These are phyloP conservation scores for Ogataea minuta DNA, from an alignment of 805 yeast species.

Conservation along the genomic window DNA sequence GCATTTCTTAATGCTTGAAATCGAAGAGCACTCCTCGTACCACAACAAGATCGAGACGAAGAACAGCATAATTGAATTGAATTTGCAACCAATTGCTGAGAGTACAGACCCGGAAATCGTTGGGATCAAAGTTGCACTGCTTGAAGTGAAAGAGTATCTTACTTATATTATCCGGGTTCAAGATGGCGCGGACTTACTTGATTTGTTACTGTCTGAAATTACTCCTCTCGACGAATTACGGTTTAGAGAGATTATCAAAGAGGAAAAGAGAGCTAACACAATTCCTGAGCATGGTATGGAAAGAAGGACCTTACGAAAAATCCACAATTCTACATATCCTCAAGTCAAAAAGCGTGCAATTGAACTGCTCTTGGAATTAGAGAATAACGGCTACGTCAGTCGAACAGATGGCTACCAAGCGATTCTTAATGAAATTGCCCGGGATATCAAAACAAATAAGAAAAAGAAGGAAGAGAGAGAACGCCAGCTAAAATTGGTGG, in stretches of 20 bases:
- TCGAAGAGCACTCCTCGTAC: conserved; percentile 19
- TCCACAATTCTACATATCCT: conserved; percentile 50
- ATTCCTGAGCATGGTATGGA: conserved; percentile 30
- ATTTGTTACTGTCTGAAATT: conserved; percentile 57
- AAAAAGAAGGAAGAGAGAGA: conserved; percentile 42
- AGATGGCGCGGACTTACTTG: conserved; percentile 60
- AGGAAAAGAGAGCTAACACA: conserved; percentile 38
- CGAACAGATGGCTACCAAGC: conserved; percentile 74
- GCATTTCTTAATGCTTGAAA: conserved; percentile 25
- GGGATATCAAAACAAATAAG: conserved; percentile 60
- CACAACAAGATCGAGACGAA: conserved; percentile 21
- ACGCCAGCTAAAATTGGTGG: conserved; percentile 40
- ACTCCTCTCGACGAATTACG: conserved; percentile 64
- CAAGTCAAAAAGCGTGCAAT: conserved; percentile 75
- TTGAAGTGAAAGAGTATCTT: conserved; percentile 82
- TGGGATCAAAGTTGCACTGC: conserved; percentile 44
- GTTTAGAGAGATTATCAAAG: conserved; percentile 53
- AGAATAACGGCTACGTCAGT: conserved; percentile 59
- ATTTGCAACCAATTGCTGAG: conserved; percentile 25
- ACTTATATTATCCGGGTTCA: conserved; percentile 83
- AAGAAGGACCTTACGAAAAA: conserved; percentile 40
- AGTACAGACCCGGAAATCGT: conserved; percentile 41
- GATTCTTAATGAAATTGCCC: conserved; percentile 76
- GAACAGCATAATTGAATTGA: conserved; percentile 19
- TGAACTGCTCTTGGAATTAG: conserved; percentile 74